Evolutionary conservation across 176 grass and related monocot species (phyloP), one percentile per base, ranked within the genome.

Genomic region (Saccharum officinarum): DNA sequence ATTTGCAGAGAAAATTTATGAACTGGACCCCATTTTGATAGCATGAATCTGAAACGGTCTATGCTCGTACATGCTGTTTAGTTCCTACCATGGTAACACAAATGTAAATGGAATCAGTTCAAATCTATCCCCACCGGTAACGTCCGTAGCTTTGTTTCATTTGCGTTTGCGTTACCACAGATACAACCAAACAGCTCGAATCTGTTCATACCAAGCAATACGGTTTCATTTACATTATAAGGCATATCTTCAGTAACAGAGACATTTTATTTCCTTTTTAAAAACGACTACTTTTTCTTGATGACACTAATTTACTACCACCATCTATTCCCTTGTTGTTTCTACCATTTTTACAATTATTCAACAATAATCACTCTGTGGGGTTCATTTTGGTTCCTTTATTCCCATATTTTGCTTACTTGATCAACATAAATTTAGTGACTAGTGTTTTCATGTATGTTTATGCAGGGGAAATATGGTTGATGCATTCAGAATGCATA

Each of bases 401-500:
- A 37, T 54, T 84, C 12, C 12, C 10, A 13, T 72, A 37, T 34
- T 69, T 60, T 13, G 6, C 23, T 46, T 82, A 67, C 15, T 22
- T n/a, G 75, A 39, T 33, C 10, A 30, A 67, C 22, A 0, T 23
- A 74, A 33, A 69, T 76, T 81, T 37, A 54, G 33, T 90, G 33
- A 84, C 41, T 71, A 57, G 72, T 23, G 0, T 75, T 14, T 87
- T 70, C 63, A 76, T 88, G 36, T 83, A 45, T 42, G 16, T 0
- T 28, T 85, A 42, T 90, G 50, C 83, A 97, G 94, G 75, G 94
- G 94, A 62, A 97, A 97, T 85, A 97, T 94, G 94, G 94, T 97
- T 76, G 94, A 97, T 89, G 94, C 94, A 40, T 97, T 97, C 85
- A 90, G 94, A 82, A 97, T 90, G 82, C 94, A 97, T 85, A 97